Evolutionary conservation across 257 asterid species (phyloP), one percentile per base, ranked within the genome.

Genomic region (Eustoma russellianum): DNA sequence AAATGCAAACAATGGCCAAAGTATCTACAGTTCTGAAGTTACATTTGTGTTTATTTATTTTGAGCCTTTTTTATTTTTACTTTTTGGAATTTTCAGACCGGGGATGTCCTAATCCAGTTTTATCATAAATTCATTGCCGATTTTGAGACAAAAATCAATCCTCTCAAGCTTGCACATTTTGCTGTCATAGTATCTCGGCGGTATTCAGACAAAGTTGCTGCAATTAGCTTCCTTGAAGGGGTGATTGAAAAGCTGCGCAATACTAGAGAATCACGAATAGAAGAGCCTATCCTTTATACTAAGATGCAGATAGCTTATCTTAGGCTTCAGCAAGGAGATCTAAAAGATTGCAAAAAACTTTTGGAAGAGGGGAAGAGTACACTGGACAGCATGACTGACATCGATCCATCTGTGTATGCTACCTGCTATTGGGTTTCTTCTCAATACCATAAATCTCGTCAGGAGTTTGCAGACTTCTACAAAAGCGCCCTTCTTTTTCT

Each of bases 401-500:
- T 92, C 64, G 99, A 88, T 78, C 99, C 99, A 30, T 74, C 97
- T 33, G 99, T 88, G 50, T 83, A 88, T 77, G 94, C 99, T 59
- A 85, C 79, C 74, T 85, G 70, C 66, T 92, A 88, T 63, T 92
- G 99, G 99, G 81, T 85, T 56, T 79, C 97, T 44, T 88, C 99
- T 33, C 95, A 92, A 69, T 83, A 79, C 62, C 82, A 85, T 59
- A 92, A 92, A 65, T 65, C 81, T 45, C 75, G 73, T 17, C 95
- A 85, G 66, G 99, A 92, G 66, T 92, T 92, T 70, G 93, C 97
- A 1, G 97, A 92, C 67, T 92, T 88, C 69, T 92, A 92, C 74
- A 81, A 88, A 72, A 83, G 93, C 60, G 97, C 94, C 50, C 95
- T 92, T 51, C 95, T 92, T 49, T 92, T 75, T 72, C 63, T 92